Percentiles rank a stretch among this genome's conserved stretches.
Conservation (phyloP, 805 yeast species). For the Starmerella khaoyaiensis region DNA sequence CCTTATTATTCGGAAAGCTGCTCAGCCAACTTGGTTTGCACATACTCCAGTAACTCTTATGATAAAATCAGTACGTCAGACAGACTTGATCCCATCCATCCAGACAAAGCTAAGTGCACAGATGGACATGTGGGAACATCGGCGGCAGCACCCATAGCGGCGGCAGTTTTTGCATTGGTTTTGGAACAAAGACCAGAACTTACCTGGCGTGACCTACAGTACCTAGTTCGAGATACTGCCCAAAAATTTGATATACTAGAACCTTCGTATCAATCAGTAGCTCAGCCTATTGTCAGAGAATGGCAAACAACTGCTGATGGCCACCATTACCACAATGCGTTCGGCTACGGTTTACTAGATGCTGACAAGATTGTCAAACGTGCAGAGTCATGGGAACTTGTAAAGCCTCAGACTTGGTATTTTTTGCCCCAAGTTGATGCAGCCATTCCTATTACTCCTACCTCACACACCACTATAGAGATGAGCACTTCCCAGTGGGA, state of each 20-base stretch:
- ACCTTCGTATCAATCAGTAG: too few relatives aligned
- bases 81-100: slow-evolving; percentile 11
- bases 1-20: slow-evolving; percentile 89
- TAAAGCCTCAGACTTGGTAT: slow-evolving; percentile 85
- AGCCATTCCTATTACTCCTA: slow-evolving; percentile 4
- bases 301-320: slow-evolving; percentile 65
- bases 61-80: slow-evolving; percentile 76
- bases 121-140: slow-evolving; percentile 87
- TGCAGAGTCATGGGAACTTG: slow-evolving; percentile 66
- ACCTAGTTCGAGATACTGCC: slow-evolving; percentile 60
- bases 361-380: slow-evolving; percentile 58
- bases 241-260: slow-evolving; percentile 45
- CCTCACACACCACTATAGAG: slow-evolving; percentile 8
- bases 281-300: slow-evolving; percentile 29
- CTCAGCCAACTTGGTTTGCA: slow-evolving; percentile 85
- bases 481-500: slow-evolving; percentile 40
- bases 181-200: slow-evolving; percentile 72
- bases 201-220: slow-evolving; percentile 94
- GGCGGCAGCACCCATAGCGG: slow-evolving; percentile 97
- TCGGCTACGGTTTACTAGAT: slow-evolving; percentile 88
- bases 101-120: slow-evolving; percentile 39
- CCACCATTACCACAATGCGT: slow-evolving; percentile 64
- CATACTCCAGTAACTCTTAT: slow-evolving; percentile 83
- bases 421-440: slow-evolving; percentile 28
- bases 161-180: slow-evolving; percentile 81